A percentile compares a stretch with the other conserved stretches of the same genome.
These are phyloP conservation scores for Mycena galericulata DNA, from an alignment of 768 basidiomycete genomes.

Conservation along the genomic window DNA sequence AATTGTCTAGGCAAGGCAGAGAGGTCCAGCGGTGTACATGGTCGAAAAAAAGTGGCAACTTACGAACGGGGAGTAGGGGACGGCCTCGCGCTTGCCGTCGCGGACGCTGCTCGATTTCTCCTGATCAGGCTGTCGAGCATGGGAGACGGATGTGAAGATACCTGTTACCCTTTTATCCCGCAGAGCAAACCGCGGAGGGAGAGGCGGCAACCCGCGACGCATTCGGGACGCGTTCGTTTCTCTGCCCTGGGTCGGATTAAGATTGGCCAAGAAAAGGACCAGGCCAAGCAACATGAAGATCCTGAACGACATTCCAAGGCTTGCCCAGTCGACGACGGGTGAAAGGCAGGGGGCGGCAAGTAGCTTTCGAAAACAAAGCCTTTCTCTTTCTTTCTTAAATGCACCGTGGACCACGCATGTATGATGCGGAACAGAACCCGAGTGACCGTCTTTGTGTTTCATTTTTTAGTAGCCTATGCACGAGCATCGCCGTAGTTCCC, in stretches of 20 bases:
- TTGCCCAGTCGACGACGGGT: background rate
- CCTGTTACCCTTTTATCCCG: conserved; percentile 7
- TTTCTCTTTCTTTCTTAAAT: background rate
- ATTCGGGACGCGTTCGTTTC: conserved; percentile 34
- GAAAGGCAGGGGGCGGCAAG: background rate
- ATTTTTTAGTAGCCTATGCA: background rate
- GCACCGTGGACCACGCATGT: background rate
- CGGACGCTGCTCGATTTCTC: background rate
- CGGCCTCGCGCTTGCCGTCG: conserved; percentile 19
- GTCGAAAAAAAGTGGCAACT: background rate
- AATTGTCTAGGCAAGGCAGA: background rate
- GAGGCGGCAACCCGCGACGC: conserved; percentile 28
- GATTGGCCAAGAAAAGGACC: background rate
- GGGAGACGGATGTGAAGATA: background rate
- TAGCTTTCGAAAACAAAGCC: conserved; percentile 13
- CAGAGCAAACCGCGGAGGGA: conserved; percentile 22
- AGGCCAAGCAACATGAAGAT: conserved; percentile 15
- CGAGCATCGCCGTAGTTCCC: background rate
- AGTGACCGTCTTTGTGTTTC: background rate
- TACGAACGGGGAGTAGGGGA: conserved; percentile 15
- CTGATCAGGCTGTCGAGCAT: background rate
- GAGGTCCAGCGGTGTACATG: background rate
- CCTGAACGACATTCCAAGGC: conserved; percentile 8
- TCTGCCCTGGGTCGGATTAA: conserved; percentile 11
- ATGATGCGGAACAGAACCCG: background rate